Conservation (phyloP, 75 land plant species). For the Pinus taeda region DNA sequence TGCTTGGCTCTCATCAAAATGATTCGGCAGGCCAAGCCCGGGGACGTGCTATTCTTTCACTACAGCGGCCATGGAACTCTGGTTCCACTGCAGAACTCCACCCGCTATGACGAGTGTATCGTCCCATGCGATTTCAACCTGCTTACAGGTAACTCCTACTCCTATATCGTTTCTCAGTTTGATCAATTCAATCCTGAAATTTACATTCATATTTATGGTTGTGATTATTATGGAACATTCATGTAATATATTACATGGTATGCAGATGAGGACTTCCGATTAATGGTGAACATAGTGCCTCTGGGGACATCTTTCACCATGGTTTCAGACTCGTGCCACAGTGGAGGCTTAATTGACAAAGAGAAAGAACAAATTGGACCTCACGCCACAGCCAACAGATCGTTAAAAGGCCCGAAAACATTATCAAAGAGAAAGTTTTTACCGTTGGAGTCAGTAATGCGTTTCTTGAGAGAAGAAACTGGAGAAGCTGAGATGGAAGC, state of each 20-base stretch:
- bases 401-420: background rate
- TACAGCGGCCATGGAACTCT: conserved; percentile 84
- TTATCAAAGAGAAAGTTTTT: background rate
- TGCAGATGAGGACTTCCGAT: conserved; percentile 80
- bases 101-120: conserved; percentile 65
- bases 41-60: conserved; percentile 79
- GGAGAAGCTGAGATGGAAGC: background rate
- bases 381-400: background rate
- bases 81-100: conserved; percentile 23
- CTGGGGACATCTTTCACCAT: conserved; percentile 63
- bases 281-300: conserved; percentile 57
- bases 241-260: background rate
- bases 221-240: too few species aligned
- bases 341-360: conserved; percentile 76
- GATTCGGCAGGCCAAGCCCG: conserved; percentile 36
- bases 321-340: conserved; percentile 86
- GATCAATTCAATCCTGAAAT: too few species aligned
- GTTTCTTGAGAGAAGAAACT: background rate
- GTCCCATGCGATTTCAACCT: conserved; percentile 85
- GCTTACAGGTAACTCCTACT: conserved; percentile 42
- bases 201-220: too few species aligned
- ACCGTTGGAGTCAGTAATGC: background rate
- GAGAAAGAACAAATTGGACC: conserved; percentile 82
- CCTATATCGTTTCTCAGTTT: too few species aligned
- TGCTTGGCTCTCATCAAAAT: conserved; percentile 35